Conservation (phyloP, 331 rosid species). For the Phaseolus coccineus region DNA sequence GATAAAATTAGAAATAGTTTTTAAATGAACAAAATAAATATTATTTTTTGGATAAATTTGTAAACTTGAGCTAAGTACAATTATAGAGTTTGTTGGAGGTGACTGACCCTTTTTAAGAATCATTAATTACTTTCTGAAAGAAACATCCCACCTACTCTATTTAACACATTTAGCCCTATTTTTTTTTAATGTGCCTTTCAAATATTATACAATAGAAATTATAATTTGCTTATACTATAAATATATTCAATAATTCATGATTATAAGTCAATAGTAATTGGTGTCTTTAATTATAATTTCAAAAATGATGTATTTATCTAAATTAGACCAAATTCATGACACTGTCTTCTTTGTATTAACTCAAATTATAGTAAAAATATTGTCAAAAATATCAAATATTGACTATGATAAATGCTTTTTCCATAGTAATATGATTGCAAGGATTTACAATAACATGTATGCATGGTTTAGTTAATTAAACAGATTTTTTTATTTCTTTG, state of each 20-base stretch:
- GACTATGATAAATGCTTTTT: too few species aligned
- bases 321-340: not conserved
- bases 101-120: not conserved
- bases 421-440: too few species aligned
- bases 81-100: conserved; percentile 34
- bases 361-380: not conserved
- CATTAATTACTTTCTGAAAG: conserved; percentile 38
- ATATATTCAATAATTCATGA: not conserved
- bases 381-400: not conserved
- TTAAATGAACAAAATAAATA: not conserved
- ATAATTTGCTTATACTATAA: not conserved
- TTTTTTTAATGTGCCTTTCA: not conserved
- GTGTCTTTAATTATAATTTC: not conserved
- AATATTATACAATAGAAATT: not conserved
- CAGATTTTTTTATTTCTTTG: too few species aligned
- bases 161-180: not conserved
- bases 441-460: too few species aligned
- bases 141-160: conserved; percentile 42
- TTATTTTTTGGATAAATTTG: not conserved
- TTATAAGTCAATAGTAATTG: not conserved
- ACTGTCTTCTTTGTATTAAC: not conserved
- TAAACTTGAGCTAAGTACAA: conserved; percentile 7
- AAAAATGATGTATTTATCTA: not conserved
- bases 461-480: too few species aligned
- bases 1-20: not conserved